phyloP scores from a whole-genome alignment of 495 filamentous ascomycete species.

The Emericellopsis terricola region DNA sequence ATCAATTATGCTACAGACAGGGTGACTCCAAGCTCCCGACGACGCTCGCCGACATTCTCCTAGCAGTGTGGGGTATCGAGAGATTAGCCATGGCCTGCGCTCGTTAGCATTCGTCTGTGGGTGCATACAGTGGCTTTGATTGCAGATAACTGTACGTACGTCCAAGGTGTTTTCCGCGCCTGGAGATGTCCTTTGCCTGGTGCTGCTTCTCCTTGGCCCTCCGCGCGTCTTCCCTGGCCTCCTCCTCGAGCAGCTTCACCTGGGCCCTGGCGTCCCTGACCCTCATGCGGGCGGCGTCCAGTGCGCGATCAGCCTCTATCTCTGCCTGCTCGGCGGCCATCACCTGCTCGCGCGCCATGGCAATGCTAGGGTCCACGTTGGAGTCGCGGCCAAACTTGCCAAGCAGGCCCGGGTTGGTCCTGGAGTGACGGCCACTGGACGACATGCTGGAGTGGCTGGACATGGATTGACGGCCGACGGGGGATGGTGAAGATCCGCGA shows the following conservation, averaged over 20 bases:
- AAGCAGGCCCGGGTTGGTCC: too few relatives aligned
- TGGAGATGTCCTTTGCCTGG: conserved; percentile 41
- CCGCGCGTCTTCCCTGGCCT: conserved; percentile 41
- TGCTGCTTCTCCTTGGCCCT: conserved; percentile 47
- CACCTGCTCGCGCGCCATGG: conserved; percentile 37
- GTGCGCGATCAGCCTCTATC: conserved; percentile 40
- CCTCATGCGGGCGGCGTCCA: conserved; percentile 33
- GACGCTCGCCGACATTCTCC: too few relatives aligned
- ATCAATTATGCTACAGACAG: too few relatives aligned
- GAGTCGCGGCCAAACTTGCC: conserved; percentile 1
- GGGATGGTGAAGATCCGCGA: conserved; percentile 19
- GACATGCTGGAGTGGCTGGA: conserved; percentile 7
- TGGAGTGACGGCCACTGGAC: conserved; percentile 4
- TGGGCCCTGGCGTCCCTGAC: conserved; percentile 44
- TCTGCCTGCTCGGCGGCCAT: conserved; percentile 40
- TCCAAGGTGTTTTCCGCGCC: conserved; percentile 46
- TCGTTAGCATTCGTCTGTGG: too few relatives aligned
- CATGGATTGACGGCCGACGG: conserved; percentile 3
- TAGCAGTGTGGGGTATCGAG: too few relatives aligned
- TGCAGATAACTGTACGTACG: conserved; percentile 39
- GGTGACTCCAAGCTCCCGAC: too few relatives aligned
- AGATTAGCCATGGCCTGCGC: too few relatives aligned
- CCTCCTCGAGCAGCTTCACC: conserved; percentile 40
- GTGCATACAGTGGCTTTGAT: too few relatives aligned
- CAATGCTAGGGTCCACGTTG: conserved; percentile 36